Evolutionary conservation across 768 basidiomycete genomes (phyloP).

Genomic region (Coprinopsis sp.): DNA sequence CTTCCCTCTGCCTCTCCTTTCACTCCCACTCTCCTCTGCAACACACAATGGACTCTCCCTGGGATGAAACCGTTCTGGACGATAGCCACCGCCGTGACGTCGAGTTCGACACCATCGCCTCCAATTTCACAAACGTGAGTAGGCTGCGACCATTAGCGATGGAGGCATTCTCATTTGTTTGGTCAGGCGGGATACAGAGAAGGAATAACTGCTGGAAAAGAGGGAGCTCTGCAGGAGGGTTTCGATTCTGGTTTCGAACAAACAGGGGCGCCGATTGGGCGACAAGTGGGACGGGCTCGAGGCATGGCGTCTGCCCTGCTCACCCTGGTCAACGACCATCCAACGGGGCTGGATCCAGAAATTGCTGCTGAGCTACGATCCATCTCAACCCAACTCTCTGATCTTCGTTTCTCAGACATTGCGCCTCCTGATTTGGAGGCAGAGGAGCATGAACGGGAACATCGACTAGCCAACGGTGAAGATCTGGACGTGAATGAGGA

Average conservation of each 20-base stretch:
- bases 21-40: no score
- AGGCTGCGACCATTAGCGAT: background rate
- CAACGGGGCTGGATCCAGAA: constrained; percentile 10
- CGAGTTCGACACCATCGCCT: constrained; percentile 67
- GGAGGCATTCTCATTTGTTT: background rate
- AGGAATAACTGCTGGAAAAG: constrained; percentile 91
- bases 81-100: constrained; percentile 33
- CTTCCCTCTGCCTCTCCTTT: no score
- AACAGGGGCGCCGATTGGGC: constrained; percentile 69
- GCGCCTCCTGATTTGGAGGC: constrained; percentile 75
- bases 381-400: constrained; percentile 51
- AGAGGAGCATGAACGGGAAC: constrained; percentile 68
- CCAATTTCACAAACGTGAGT: constrained; percentile 67
- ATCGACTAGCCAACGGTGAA: constrained; percentile 40
- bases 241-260: constrained; percentile 83
- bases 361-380: constrained; percentile 44
- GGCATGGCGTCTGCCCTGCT: constrained; percentile 66
- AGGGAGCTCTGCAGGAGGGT: constrained; percentile 79
- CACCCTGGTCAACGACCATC: constrained; percentile 41
- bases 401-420: constrained; percentile 66
- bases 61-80: constrained; percentile 46
- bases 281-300: constrained; percentile 71
- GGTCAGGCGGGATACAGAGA: constrained; percentile 90
- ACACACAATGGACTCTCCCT: constrained; percentile 59
- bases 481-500: constrained; percentile 37